Evolutionary conservation across 495 filamentous ascomycete genomes (phyloP), one percentile per base, ranked within the genome.

Genomic region (Neurospora terricola): DNA sequence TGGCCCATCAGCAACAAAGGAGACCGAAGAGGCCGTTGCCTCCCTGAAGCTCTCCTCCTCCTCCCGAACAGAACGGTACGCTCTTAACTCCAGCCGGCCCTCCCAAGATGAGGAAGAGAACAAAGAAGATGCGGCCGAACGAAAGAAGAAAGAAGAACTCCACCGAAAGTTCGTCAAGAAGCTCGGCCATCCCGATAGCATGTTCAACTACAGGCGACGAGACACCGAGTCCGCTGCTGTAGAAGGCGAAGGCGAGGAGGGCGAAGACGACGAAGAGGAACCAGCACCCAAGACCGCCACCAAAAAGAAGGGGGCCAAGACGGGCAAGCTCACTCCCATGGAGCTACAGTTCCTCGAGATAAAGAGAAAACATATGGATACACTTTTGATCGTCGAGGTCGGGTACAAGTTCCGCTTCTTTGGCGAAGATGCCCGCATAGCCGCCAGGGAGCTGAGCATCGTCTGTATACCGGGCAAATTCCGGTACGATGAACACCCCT

Each of bases 401-500:
- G 96, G 96, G 37, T 99, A 99, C 80, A 99, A 99, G 80, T 99
- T 96, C 84, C 88, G 91, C 54, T 97, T 99, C 84, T 97, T 97
- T 77, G 96, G 96, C n/a, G 95, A 98, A 77, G 96, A 99, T 84
- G 96, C 96, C 7, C 88, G 94, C 72, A 87, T 90, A 72, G 96
- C 96, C 18, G 91, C 94, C 7, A 97, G 96, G 79, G 94, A 95
- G 78, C 83, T 99, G 73, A 91, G 92, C 72, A 98, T 99, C 77
- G 92, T 98, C 42, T 99, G 96, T 78, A 98, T 98, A 76, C 96
- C 96, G 1, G 96, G 96, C 10, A 99, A 97, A 78, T 90, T 94
- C 76, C 84, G 96, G 76, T 99, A 93, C 74, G 96, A 99, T 79
- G 95, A 99, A 76, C 94, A 98, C 82, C 90, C 92, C 0, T 97